Evolutionary conservation across 345 rosid genomes (phyloP), one percentile per base, ranked within the genome.

Genomic region (Sisymbrium altissimum): DNA sequence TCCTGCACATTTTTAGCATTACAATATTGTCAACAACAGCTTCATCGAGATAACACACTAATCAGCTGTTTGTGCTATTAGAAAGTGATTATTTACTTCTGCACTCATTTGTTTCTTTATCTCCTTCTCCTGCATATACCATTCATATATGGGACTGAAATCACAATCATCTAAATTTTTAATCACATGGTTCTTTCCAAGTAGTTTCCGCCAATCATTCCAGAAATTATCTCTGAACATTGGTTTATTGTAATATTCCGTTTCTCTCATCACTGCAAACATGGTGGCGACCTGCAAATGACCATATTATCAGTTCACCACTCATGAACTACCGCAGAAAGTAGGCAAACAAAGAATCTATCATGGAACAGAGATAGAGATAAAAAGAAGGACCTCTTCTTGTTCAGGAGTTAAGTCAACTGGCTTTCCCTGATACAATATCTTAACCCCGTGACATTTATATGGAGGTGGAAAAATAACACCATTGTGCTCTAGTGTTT

Each of bases 381-480:
- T 14, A 12, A 12, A 61, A 75, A 52, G 45, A 53, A 38, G 33
- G 46, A 89, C 99, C 90, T 96, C 99, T 78, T 96, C 99, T 74
- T 92, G 97, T 61, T 72, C 90, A 41, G 96, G 86, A 75, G 95
- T 85, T 84, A 96, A 82, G 78, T 85, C 82, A 80, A 96, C 87
- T 55, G 89, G 87, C 79, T 81, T 81, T 58, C 96, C 93, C 72
- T 89, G 86, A 78, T 86, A 90, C 35, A 82, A 86, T 70, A 96
- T 89, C 88, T 88, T 96, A 70, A 96, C 54, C 43, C 98, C 95
- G 74, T 96, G 97, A 75, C 93, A 83, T 49, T 63, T 79, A 83
- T 96, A 96, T 25, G 96, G 85, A 82, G 98, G 95, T 11, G 98
- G 97, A 54, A 96, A 96, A 75, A 96, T 96, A 67, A 96, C 98